Conservation (phyloP, 1,139 yeast genomes). For the Pichia terricola region DNA sequence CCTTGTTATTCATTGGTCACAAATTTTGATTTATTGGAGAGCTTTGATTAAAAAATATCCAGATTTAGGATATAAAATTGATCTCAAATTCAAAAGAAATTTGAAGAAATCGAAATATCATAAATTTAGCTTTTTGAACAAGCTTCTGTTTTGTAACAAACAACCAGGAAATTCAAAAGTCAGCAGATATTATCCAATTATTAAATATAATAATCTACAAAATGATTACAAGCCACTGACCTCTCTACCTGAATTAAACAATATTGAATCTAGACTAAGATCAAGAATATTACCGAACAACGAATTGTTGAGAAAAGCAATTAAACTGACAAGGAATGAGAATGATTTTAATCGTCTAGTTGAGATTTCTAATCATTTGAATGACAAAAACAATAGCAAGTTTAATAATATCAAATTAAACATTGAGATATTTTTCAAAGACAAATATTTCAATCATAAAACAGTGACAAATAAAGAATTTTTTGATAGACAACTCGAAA, state of each 20-base stretch:
- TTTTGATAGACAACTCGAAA: not conserved
- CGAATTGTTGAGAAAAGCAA: conserved; percentile 14
- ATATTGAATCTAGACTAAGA: conserved; percentile 17
- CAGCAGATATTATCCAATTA: conserved; percentile 5
- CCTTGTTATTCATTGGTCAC: conserved; percentile 9
- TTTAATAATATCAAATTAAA: conserved; percentile 10
- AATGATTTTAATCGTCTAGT: conserved; percentile 13
- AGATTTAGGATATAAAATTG: conserved; percentile 10
- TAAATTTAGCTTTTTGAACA: conserved; percentile 7
- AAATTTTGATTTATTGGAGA: conserved; percentile 16
- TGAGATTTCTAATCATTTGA: conserved; percentile 11
- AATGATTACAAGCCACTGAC: conserved; percentile 8
- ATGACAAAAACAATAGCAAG: conserved; percentile 6
- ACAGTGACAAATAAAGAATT: conserved; percentile 5
- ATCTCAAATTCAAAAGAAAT: conserved; percentile 2
- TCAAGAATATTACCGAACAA: conserved; percentile 19
- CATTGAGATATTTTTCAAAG: conserved; percentile 17
- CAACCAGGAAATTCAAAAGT: conserved; percentile 2
- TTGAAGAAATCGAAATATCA: conserved; percentile 8
- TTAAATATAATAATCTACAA: conserved; percentile 6
- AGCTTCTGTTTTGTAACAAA: conserved; percentile 3
- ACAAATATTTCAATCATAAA: conserved; percentile 9
- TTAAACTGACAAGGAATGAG: conserved; percentile 9
- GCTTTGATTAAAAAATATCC: conserved; percentile 17
- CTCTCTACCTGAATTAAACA: conserved; percentile 12